These are phyloP conservation scores for Murraya koenigii DNA, from an alignment of 345 rosid genomes.

Conservation along the genomic window DNA sequence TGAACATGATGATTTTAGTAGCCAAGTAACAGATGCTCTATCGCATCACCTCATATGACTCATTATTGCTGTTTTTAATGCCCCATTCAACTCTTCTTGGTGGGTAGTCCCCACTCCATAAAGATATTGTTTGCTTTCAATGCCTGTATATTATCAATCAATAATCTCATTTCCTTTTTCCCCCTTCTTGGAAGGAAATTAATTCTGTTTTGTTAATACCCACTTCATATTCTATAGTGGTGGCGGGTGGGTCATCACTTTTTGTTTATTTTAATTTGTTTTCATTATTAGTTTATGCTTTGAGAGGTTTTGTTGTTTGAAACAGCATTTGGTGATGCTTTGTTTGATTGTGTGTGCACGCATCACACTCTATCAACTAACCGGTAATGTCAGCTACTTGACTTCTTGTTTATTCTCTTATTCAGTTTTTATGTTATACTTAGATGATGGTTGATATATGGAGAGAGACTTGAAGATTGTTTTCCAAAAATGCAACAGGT, in stretches of 20 bases:
- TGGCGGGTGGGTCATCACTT: slow-evolving; percentile 2
- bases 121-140: slow-evolving; percentile 23
- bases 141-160: background rate
- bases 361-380: background rate
- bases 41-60: slow-evolving; percentile 23
- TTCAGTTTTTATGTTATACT: background rate
- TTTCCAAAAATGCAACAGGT: background rate
- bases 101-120: slow-evolving; percentile 31
- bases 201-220: background rate
- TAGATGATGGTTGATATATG: background rate
- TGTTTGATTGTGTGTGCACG: slow-evolving; percentile 18
- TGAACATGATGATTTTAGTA: slow-evolving; percentile 6
- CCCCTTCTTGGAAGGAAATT: background rate
- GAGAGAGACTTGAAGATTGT: background rate
- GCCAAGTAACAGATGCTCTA: slow-evolving; percentile 19
- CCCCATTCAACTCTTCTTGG: slow-evolving; percentile 36
- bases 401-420: slow-evolving; percentile 16
- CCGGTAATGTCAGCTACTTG: slow-evolving; percentile 30
- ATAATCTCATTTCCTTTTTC: background rate
- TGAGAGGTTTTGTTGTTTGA: slow-evolving; percentile 9
- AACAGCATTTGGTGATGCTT: slow-evolving; percentile 5
- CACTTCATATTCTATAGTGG: slow-evolving; percentile 10
- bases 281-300: background rate
- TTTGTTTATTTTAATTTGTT: background rate
- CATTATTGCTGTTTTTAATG: slow-evolving; percentile 36